Percentiles rank a stretch among this genome's conserved stretches.
These are phyloP conservation scores for Globisporangium heterothallicum DNA, from an alignment of 352 stramenopile genomes.

Conservation along the genomic window DNA sequence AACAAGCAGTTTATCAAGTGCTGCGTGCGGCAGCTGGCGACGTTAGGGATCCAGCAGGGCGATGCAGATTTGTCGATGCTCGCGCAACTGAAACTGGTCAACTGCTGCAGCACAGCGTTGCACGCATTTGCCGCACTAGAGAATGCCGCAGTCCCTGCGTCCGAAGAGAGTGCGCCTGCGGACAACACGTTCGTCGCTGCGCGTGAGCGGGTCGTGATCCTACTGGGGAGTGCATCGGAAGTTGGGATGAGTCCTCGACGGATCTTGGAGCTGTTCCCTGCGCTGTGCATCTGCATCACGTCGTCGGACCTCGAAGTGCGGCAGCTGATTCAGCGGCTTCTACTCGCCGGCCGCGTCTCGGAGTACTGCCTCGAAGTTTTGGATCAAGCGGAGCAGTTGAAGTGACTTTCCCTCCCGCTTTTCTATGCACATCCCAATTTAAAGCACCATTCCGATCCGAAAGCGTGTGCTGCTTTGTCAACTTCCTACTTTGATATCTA, in stretches of 20 bases:
- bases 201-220: conserved; percentile 58
- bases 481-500: too few species aligned
- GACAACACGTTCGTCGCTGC: conserved; percentile 20
- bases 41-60: conserved; percentile 58
- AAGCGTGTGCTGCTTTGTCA: too few species aligned
- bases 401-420: too few species aligned
- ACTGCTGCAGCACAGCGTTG: conserved; percentile 53
- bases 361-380: conserved; percentile 53
- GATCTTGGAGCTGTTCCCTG: conserved; percentile 69
- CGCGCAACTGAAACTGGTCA: conserved; percentile 48
- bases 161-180: background rate
- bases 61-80: conserved; percentile 41
- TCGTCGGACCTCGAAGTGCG: conserved; percentile 62
- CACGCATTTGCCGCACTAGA: conserved; percentile 40
- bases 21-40: conserved; percentile 73
- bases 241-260: conserved; percentile 45
- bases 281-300: conserved; percentile 75
- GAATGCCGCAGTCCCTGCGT: background rate
- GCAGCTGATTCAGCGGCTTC: conserved; percentile 53
- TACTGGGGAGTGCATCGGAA: conserved; percentile 53
- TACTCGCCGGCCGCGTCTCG: conserved; percentile 46
- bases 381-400: conserved; percentile 4
- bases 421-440: too few species aligned
- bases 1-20: conserved; percentile 62
- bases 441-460: too few species aligned